These are phyloP conservation scores for Hypomyces rosellus DNA, from an alignment of 2,329 filamentous ascomycete genomes.

Conservation along the genomic window DNA sequence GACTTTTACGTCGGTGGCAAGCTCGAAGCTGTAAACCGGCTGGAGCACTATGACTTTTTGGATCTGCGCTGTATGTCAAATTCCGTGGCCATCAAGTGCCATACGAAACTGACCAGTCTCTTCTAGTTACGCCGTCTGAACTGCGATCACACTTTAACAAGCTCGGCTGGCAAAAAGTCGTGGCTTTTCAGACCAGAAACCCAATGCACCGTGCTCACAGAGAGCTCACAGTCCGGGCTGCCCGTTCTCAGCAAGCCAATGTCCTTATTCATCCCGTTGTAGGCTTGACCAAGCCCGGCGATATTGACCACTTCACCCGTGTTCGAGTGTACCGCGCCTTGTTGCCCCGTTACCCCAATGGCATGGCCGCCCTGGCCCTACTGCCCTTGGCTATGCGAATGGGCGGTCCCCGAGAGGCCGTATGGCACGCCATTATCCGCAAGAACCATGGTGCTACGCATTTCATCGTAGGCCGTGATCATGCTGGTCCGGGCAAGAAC, in stretches of 20 bases:
- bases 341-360: conserved; percentile 93
- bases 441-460: conserved; percentile 99
- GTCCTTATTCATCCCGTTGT: conserved; percentile 99
- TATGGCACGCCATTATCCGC: conserved; percentile 99
- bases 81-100: not conserved
- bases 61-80: conserved; percentile 73
- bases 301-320: conserved; percentile 99
- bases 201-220: conserved; percentile 99
- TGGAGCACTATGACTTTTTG: conserved; percentile 99
- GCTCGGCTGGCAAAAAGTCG: conserved; percentile 95
- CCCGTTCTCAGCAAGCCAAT: conserved; percentile 92
- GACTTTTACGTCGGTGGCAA: conserved; percentile 95
- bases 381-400: conserved; percentile 97
- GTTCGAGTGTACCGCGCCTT: conserved; percentile 98
- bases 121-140: conserved; percentile 80
- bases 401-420: conserved; percentile 95
- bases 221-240: conserved; percentile 94
- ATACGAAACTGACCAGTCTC: not conserved
- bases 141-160: conserved; percentile 97
- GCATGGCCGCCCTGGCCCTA: conserved; percentile 95
- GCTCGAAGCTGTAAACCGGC: conserved; percentile 87
- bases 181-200: conserved; percentile 98
- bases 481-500: conserved; percentile 97
- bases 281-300: conserved; percentile 95
- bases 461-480: conserved; percentile 98